Base-by-base conservation (phyloP, 306 rosid species). In the Trichosanthes truncata region DNA sequence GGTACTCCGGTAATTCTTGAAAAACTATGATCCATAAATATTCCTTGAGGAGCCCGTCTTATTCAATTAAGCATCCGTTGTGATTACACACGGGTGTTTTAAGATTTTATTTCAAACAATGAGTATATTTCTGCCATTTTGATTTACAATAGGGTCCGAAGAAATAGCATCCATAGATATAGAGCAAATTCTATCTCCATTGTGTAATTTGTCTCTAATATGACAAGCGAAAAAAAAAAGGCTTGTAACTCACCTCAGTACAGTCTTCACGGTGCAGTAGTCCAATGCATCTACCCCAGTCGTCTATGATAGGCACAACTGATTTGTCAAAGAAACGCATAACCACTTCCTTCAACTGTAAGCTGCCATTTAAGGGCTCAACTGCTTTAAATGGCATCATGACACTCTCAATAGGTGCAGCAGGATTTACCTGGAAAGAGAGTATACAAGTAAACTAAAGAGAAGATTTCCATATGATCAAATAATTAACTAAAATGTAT, bases 211-310 rank as follows among this genome's bases (percentile, higher is more conserved):
- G 48, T 29, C 33, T 33, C 29, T 14, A 78, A 26, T 29, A 29
- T 6, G 10, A 17, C 14, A 7, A 63, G 11, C 35, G 43, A 11
- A 9, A 17, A 17, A 17, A 17, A 7, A 51, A 41, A 41, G 43
- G 17, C 3, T 17, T 29, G 45, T 12, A 62, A 40, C 38, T 56
- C 78, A 93, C 96, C 96, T 91, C 88, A 57, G 21, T 82, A 82
- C 97, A 93, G 80, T 89, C 96, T 83, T 87, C 88, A 33, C 91
- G 94, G 83, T 93, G 90, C 86, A 91, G 81, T 52, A 93, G 57
- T 77, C 97, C 97, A 3, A 73, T 80, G 84, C 97, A 93, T 81
- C 91, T 86, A 78, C 90, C 96, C 96, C 91, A 88, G 72, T 93
- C 94, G 77, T 93, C 97, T 29, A 87, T 69, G 78, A 91, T 79